Evolutionary conservation across 495 filamentous ascomycete species (phyloP).

Genomic region (Hypoxylon subgilvum): DNA sequence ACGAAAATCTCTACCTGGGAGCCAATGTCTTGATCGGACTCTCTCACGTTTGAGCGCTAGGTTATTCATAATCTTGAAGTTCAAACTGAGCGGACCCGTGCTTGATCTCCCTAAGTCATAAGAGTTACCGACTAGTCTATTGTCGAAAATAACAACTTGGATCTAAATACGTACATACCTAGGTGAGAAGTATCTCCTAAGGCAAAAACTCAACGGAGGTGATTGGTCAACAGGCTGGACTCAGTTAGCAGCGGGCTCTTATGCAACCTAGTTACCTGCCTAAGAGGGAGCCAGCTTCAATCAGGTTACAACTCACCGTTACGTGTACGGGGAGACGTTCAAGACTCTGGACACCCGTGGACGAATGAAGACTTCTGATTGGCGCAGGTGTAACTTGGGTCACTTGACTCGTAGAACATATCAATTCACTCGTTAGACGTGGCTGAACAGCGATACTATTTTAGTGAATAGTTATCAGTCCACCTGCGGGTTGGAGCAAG

Average conservation of each 20-base stretch:
- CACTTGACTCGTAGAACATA: conserved; percentile 14
- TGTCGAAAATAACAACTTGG: not conserved
- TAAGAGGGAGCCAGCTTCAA: conserved; percentile 11
- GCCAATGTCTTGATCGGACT: not conserved
- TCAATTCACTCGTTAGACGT: conserved; percentile 20
- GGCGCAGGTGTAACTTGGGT: conserved; percentile 1
- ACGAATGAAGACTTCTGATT: conserved; percentile 25
- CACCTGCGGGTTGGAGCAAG: conserved; percentile 21
- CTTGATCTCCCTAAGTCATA: conserved; percentile 2
- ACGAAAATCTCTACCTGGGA: not conserved
- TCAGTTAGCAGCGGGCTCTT: conserved; percentile 1
- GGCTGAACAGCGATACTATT: conserved; percentile 13
- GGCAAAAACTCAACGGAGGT: no score
- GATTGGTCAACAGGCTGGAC: conserved; percentile 6
- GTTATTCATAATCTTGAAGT: not conserved
- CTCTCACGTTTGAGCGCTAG: not conserved
- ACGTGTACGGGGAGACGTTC: conserved; percentile 2
- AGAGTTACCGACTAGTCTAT: conserved; percentile 5
- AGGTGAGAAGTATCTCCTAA: no score
- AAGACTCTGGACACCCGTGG: conserved; percentile 21
- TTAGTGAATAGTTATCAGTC: conserved; percentile 29
- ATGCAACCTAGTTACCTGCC: conserved; percentile 11
- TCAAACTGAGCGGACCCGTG: not conserved
- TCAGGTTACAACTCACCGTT: conserved; percentile 2
- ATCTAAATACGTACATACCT: not conserved